Evolutionary conservation across 768 basidiomycete species (phyloP).

Genomic region (Pleurotus pulmonarius): DNA sequence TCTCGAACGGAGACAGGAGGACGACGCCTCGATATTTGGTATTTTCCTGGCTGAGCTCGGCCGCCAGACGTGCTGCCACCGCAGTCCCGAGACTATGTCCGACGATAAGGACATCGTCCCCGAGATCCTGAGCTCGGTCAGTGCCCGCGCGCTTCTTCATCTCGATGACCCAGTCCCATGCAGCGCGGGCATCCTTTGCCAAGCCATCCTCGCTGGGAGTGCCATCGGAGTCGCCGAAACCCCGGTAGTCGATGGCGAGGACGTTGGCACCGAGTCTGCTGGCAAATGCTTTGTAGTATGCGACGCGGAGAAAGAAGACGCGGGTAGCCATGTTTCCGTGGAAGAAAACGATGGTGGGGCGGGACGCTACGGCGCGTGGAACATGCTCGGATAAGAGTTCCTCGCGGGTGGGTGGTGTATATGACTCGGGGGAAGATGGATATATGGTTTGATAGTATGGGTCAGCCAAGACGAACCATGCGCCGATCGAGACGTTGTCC

Average conservation of each 20-base stretch:
- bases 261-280: slow-evolving; percentile 71
- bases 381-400: slow-evolving; percentile 37
- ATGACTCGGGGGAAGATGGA: slow-evolving; percentile 24
- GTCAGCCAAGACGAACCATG: slow-evolving; percentile 82
- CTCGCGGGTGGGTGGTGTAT: neutral
- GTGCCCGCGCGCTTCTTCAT: slow-evolving; percentile 46
- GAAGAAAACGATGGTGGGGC: slow-evolving; percentile 85
- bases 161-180: slow-evolving; percentile 72
- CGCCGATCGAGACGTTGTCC: slow-evolving; percentile 79
- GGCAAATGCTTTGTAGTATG: slow-evolving; percentile 62
- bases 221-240: slow-evolving; percentile 85
- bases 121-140: neutral
- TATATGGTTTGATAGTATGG: slow-evolving; percentile 44
- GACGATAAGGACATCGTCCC: slow-evolving; percentile 61
- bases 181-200: slow-evolving; percentile 66
- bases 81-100: slow-evolving; percentile 92
- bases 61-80: slow-evolving; percentile 53
- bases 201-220: slow-evolving; percentile 75
- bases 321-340: slow-evolving; percentile 90
- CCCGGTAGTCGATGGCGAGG: slow-evolving; percentile 86
- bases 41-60: slow-evolving; percentile 41
- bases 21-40: slow-evolving; percentile 42
- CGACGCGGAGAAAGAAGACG: slow-evolving; percentile 62
- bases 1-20: slow-evolving; percentile 58
- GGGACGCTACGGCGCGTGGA: slow-evolving; percentile 44